Percentiles rank a stretch among this genome's conserved stretches.
These are phyloP conservation scores for Rossbeevera mucosa DNA, from an alignment of 768 basidiomycete species.

Conservation along the genomic window DNA sequence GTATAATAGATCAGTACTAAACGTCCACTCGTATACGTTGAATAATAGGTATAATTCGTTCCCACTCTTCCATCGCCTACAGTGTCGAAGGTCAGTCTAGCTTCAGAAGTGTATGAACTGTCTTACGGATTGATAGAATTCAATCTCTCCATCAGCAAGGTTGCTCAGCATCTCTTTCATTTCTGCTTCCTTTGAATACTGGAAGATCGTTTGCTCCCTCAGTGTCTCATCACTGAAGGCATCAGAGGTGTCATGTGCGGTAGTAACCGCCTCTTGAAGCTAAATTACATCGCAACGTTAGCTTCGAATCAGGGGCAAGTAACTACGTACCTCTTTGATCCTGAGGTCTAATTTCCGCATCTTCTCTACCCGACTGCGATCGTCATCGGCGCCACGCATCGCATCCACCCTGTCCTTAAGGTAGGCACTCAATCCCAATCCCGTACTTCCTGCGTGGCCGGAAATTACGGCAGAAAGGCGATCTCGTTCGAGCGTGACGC, in stretches of 20 bases:
- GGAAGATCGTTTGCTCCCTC: slow-evolving; percentile 86
- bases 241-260: slow-evolving; percentile 92
- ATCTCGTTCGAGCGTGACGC: slow-evolving; percentile 91
- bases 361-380: slow-evolving; percentile 86
- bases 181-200: slow-evolving; percentile 85
- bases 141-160: slow-evolving; percentile 91
- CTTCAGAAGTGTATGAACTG: slow-evolving; percentile 1
- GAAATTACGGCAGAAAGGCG: slow-evolving; percentile 83
- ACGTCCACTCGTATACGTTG: slow-evolving; percentile 93
- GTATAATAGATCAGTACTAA: slow-evolving; percentile 36
- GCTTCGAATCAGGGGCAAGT: background rate
- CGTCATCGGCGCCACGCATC: slow-evolving; percentile 88
- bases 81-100: slow-evolving; percentile 4
- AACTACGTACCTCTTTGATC: slow-evolving; percentile 80
- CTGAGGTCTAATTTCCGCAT: slow-evolving; percentile 89
- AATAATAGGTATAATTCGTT: slow-evolving; percentile 87
- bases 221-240: slow-evolving; percentile 96
- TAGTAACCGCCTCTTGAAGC: slow-evolving; percentile 95
- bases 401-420: slow-evolving; percentile 90
- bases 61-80: slow-evolving; percentile 96
- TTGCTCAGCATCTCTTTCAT: slow-evolving; percentile 94
- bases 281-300: slow-evolving; percentile 28
- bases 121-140: slow-evolving; percentile 81
- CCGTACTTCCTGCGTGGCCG: slow-evolving; percentile 82
- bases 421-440: slow-evolving; percentile 83